Base-by-base conservation (phyloP, 306 rosid genomes). In the Lablab purpureus region DNA sequence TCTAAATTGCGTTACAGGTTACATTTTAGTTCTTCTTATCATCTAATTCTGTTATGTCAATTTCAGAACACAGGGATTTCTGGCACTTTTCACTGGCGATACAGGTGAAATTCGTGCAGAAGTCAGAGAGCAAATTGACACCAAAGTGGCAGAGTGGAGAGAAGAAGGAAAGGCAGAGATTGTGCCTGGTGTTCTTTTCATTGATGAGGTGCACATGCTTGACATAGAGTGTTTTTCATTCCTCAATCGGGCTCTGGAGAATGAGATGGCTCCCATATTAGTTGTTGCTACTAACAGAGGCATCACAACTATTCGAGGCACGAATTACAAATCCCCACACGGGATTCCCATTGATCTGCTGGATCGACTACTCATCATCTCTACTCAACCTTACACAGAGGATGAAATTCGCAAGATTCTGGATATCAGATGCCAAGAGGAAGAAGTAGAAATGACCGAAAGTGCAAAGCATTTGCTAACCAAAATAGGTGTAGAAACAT, bases 131-230 rank as follows among this genome's bases (percentile, higher is more conserved):
- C 99, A 95, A 80, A 95, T 95, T 3, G 96, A 95, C 89, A 95
- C 98, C n/a, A 95, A 95, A 82, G 99, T 95, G 43, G 99, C 99
- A 23, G 98, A 95, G 76, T 95, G 99, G 99, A 91, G 92, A 74
- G 98, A 95, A 81, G 99, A 95, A 90, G 98, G 98, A 81, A 93
- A 95, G 83, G 99, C 99, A 15, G 99, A 95, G 83, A 93, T 95
- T 51, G 94, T 95, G 34, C 99, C 99, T 0, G 99, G 99, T 23
- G 97, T 95, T 50, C 97, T 95, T 74, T 95, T 95, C 83, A 95
- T 95, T 10, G 97, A 95, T 19, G 99, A 95, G 90, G 98, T 95
- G 72, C 97, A 93, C 85, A 95, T 95, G 96, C 98, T 95, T 71
- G 98, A 95, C 86, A 93, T 95, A 1, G 99, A 95, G 74, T 95